These are phyloP conservation scores for Coniochaeta hoffmannii DNA, from an alignment of 2,329 filamentous ascomycete genomes.

Conservation along the genomic window DNA sequence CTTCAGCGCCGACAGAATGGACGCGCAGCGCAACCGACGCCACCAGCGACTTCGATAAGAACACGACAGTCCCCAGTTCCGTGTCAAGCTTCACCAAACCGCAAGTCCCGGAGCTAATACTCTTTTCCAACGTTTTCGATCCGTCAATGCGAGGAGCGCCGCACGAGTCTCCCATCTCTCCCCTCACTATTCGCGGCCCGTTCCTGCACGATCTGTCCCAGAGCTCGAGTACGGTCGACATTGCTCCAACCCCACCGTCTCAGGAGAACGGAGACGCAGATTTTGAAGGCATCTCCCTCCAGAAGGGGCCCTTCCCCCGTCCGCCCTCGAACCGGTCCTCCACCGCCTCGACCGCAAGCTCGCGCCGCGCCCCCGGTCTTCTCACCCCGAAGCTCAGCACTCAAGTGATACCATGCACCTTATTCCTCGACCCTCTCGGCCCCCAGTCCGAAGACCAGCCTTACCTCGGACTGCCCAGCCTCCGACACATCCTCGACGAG, in stretches of 20 bases:
- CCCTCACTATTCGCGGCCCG: background rate
- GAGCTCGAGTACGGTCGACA: background rate
- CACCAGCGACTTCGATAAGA: background rate
- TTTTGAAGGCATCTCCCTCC: background rate
- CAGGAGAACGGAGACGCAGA: background rate
- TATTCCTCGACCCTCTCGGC: background rate
- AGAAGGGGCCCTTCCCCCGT: background rate
- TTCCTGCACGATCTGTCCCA: background rate
- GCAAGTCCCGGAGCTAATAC: background rate
- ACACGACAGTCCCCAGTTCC: background rate
- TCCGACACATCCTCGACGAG: background rate
- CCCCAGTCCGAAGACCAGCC: background rate
- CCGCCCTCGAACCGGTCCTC: background rate
- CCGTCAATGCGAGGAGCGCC: background rate
- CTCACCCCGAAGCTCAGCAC: background rate
- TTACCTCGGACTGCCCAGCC: background rate
- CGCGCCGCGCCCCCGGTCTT: background rate
- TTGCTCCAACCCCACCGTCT: background rate
- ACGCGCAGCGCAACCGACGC: background rate
- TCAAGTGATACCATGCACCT: background rate
- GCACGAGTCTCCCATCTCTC: background rate
- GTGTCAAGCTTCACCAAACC: background rate
- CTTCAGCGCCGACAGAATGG: background rate
- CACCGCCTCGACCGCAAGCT: background rate
- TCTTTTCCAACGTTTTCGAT: background rate